Conservation (phyloP, 176 grass and related monocot genomes). For the Guadua angustifolia region DNA sequence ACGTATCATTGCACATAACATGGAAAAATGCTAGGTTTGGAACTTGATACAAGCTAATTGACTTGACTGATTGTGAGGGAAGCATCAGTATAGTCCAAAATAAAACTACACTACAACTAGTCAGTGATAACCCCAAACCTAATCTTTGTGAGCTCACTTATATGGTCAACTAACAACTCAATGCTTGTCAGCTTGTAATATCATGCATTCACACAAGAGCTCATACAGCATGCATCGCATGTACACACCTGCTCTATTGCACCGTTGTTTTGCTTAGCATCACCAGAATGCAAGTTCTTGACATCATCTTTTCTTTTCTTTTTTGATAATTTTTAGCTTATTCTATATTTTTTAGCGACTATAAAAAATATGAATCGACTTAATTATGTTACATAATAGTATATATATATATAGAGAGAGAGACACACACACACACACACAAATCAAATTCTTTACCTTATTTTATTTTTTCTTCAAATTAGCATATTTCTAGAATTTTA, state of each 20-base stretch:
- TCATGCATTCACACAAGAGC: constrained; percentile 6
- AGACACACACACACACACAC: too few species aligned
- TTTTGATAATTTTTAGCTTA: too few species aligned
- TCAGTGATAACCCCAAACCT: constrained; percentile 16
- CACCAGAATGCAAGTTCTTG: neutral
- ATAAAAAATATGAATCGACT: too few species aligned
- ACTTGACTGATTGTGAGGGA: too few species aligned
- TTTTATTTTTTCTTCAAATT: too few species aligned
- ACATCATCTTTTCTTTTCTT: neutral
- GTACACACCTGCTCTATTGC: neutral
- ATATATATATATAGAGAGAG: too few species aligned
- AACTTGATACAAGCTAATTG: too few species aligned
- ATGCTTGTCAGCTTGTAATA: neutral
- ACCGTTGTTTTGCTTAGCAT: constrained; percentile 12
- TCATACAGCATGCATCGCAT: neutral
- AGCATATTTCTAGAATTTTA: too few species aligned
- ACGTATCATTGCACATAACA: neutral
- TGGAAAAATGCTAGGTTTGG: too few species aligned
- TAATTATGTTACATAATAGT: too few species aligned
- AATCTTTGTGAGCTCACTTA: constrained; percentile 4
- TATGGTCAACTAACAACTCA: constrained; percentile 1
- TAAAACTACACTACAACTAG: neutral
- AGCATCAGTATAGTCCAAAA: neutral
- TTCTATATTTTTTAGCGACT: too few species aligned
- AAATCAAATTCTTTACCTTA: too few species aligned